Base-by-base conservation (phyloP, 306 rosid genomes). In the Corylus heterophylla region DNA sequence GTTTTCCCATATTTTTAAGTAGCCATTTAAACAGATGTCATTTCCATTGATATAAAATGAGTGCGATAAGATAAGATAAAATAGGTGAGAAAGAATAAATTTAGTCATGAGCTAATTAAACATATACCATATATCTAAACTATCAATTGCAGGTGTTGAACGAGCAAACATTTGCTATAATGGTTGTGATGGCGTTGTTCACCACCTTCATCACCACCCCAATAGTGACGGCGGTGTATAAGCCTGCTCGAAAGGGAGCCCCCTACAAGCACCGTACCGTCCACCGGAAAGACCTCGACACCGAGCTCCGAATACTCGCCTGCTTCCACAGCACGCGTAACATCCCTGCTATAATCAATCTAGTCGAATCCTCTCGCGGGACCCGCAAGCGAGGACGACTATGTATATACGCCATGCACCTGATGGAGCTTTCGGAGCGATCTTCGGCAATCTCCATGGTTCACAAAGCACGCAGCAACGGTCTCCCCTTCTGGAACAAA, bases 121-220 rank as follows among this genome's bases (percentile, higher is more conserved):
- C 35, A 31, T 31, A 31, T 31, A 31, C 35, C 2, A 31, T 31
- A 31, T 31, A 31, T 31, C 35, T 3, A 31, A 31, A 31, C 35
- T 31, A 31, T 13, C 61, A 22, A 58, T 37, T 79, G 70, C 79
- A 91, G 97, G 93, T 91, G 35, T 76, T 92, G 55, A 89, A 92
- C 70, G 97, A 92, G 52, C 92, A 92, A 64, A 12, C 97, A 5
- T 92, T 92, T 83, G 90, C 94, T 18, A 89, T 92, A 12, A 88
- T 89, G 67, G 92, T 92, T 55, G 73, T 92, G 8, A 92, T 92
- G 94, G 94, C 97, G 29, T 69, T 92, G 71, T 85, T 89, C 76
- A 92, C 97, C 5, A 92, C 97, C 73, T 89, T 92, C 85, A 88
- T 92, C 69, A 87, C 97, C 62, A 92, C 97, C 20, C 97, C 94